Percentiles rank a stretch among this genome's conserved stretches.
Evolutionary conservation across 2,329 filamentous ascomycete genomes (phyloP).

Genomic region (Rugonectria rugulosa): DNA sequence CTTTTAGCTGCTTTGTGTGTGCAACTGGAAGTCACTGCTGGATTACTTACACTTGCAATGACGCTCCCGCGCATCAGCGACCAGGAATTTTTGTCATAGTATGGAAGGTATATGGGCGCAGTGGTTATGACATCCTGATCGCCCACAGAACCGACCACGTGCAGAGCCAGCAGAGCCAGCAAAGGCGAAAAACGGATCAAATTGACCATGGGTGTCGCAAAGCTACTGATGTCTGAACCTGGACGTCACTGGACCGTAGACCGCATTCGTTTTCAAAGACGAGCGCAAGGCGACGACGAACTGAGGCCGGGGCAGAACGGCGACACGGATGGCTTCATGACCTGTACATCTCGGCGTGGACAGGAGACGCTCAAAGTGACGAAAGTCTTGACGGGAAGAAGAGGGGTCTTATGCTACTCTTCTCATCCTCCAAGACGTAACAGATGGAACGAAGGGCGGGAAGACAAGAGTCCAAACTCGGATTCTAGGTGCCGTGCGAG

Average conservation of each 20-base stretch:
- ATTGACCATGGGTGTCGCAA: slow-evolving; percentile 18
- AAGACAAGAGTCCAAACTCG: slow-evolving; percentile 21
- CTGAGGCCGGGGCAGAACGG: too few species aligned
- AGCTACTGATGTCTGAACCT: not conserved
- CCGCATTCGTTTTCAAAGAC: too few species aligned
- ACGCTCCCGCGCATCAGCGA: slow-evolving; percentile 55
- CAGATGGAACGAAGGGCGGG: slow-evolving; percentile 11
- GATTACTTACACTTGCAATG: slow-evolving; percentile 49
- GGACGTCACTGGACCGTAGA: not conserved
- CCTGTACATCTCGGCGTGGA: too few species aligned
- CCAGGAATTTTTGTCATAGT: slow-evolving; percentile 53
- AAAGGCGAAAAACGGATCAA: slow-evolving; percentile 23
- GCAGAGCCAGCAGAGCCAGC: slow-evolving; percentile 39
- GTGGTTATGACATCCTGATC: slow-evolving; percentile 44
- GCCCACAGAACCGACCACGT: slow-evolving; percentile 29
- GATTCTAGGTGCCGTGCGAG: slow-evolving; percentile 1
- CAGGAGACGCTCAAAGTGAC: too few species aligned
- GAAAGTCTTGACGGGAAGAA: too few species aligned
- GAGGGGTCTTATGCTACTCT: too few species aligned
- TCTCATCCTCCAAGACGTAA: too few species aligned
- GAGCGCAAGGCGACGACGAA: too few species aligned
- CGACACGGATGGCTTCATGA: too few species aligned
- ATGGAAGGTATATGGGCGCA: slow-evolving; percentile 55
- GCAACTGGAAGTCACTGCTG: not conserved
- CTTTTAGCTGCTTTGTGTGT: slow-evolving; percentile 2